These are phyloP conservation scores for Rhynchospora breviuscula DNA, from an alignment of 176 grass and related monocot genomes.

Conservation along the genomic window DNA sequence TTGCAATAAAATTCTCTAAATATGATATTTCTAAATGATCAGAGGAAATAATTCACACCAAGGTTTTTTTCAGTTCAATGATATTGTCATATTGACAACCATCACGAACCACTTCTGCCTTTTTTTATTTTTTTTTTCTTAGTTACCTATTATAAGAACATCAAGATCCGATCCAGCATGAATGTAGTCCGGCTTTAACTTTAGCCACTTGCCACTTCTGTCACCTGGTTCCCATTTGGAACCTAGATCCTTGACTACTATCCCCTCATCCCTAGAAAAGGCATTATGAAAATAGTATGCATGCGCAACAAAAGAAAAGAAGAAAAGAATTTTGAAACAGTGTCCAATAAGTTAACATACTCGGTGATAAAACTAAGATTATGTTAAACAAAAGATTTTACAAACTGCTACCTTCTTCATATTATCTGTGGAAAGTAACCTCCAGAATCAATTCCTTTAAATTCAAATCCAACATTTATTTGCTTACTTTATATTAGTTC, in stretches of 20 bases:
- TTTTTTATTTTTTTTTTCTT: slow-evolving; percentile 5
- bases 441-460: neutral
- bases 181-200: slow-evolving; percentile 97
- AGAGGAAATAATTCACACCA: neutral
- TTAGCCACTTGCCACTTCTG: slow-evolving; percentile 87
- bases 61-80: neutral
- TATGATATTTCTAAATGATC: neutral
- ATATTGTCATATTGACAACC: neutral
- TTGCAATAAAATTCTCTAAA: neutral
- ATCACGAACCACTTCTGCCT: neutral
- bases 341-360: neutral
- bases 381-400: neutral
- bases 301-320: neutral
- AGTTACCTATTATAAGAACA: slow-evolving; percentile 87
- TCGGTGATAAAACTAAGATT: neutral
- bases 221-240: slow-evolving; percentile 97
- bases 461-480: neutral
- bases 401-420: neutral
- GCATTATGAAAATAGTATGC: slow-evolving; percentile 1
- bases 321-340: neutral
- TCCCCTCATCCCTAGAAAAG: slow-evolving; percentile 74
- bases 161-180: slow-evolving; percentile 89
- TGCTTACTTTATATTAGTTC: neutral
- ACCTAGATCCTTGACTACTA: slow-evolving; percentile 85
- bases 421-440: neutral